Conservation (phyloP, 441 rosid species). For the Breynia disticha region DNA sequence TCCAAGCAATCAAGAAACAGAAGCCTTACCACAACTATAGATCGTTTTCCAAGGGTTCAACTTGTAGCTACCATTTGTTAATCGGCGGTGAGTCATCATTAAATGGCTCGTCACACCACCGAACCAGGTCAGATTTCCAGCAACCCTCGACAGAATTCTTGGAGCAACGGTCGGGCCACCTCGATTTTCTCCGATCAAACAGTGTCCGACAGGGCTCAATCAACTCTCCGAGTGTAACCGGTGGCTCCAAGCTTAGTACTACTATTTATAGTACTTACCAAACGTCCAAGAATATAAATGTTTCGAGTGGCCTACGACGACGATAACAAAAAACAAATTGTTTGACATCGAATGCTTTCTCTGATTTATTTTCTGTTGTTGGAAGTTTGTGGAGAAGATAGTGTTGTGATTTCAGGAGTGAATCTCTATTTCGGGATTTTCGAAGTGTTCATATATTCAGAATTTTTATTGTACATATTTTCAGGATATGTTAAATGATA, state of each 20-base stretch:
- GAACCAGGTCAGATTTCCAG: slow-evolving; percentile 36
- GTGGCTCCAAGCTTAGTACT: neutral
- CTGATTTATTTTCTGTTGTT: too few species aligned
- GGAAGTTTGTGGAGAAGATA: too few species aligned
- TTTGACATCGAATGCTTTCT: too few species aligned
- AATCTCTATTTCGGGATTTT: too few species aligned
- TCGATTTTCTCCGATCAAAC: slow-evolving; percentile 12
- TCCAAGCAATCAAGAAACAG: slow-evolving; percentile 44
- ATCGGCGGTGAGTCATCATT: slow-evolving; percentile 23
- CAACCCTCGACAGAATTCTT: slow-evolving; percentile 16
- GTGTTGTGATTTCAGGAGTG: too few species aligned
- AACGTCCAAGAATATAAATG: too few species aligned
- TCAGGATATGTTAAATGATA: too few species aligned
- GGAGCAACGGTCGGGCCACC: slow-evolving; percentile 22
- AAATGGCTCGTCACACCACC: slow-evolving; percentile 39
- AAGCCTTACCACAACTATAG: slow-evolving; percentile 24
- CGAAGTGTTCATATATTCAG: too few species aligned
- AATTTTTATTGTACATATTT: too few species aligned
- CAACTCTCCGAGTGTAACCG: slow-evolving; percentile 5
- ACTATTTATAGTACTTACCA: too few species aligned
- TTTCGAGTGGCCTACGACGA: too few species aligned
- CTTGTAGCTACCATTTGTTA: slow-evolving; percentile 46
- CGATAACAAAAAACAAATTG: too few species aligned
- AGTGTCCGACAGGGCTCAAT: slow-evolving; percentile 11
- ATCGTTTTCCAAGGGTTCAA: slow-evolving; percentile 39